Evolutionary conservation across 805 yeast genomes (phyloP), one percentile per base, ranked within the genome.

Genomic region (Yamadazyma insecticola): DNA sequence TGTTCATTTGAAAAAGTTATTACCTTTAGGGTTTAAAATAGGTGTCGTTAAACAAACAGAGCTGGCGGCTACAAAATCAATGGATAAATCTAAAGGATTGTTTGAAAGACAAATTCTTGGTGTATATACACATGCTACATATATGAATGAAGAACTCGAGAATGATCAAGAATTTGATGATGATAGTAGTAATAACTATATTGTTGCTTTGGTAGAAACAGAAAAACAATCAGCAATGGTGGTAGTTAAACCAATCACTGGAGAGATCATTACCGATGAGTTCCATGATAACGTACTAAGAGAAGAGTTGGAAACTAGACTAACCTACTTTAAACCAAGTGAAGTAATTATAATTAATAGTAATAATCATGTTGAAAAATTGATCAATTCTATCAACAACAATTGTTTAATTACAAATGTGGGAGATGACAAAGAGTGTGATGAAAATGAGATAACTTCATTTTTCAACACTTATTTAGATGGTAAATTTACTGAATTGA

Each of bases 41-140:
- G 97, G 94, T 0, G 76, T 92, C 2, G 92, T 89, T 0, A 81
- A 81, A 47, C 97, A 92, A 49, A 61, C 74, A 4, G 97, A 90
- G 50, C 76, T 90, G 0, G 80, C 87, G 2, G 86, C 87, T 0
- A 64, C 85, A 10, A 85, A 85, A 47, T 57, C 74, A 2, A 54
- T 72, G 4, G 78, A 72, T 38, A 73, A 72, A 33, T 59, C 48
- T 6, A 56, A 59, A 24, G 62, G 58, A 7, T 69, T 88, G 2
- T 85, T 90, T 55, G 72, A 72, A 30, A 62, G 97, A 28, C 60
- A 74, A 39, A 57, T 92, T 5, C 72, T 89, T 0, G 74, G 77
- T 6, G 77, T 86, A 0, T 86, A 80, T 50, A 86, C 97, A 0
- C 72, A 72, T 30, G 96, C 94, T 0, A 89, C 97, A 0, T 86